Conservation (phyloP, 768 basidiomycete species). For the Hydnomerulius pinastri region DNA sequence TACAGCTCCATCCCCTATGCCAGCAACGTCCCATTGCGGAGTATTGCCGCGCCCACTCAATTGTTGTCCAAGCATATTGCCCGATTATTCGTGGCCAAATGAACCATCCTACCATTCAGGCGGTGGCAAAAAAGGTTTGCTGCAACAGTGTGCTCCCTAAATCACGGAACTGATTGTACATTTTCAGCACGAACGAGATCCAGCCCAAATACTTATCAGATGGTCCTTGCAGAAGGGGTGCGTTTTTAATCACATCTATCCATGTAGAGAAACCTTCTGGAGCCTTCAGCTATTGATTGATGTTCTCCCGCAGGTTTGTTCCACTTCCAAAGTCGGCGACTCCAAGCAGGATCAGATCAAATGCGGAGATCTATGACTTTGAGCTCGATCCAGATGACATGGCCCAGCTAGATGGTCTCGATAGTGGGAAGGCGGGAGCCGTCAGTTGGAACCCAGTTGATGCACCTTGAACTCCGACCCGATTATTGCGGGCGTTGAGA, state of each 20-base stretch:
- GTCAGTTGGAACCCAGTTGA: constrained; percentile 87
- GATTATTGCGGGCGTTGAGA: constrained; percentile 7
- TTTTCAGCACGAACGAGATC: constrained; percentile 55
- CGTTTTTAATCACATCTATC: constrained; percentile 23
- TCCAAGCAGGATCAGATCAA: constrained; percentile 68
- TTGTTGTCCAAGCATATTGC: constrained; percentile 74
- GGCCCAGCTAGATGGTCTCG: constrained; percentile 61
- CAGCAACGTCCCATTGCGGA: constrained; percentile 79
- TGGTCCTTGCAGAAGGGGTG: constrained; percentile 90
- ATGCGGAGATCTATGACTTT: constrained; percentile 77
- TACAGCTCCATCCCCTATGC: constrained; percentile 77
- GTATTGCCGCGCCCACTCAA: constrained; percentile 63
- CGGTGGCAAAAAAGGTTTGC: constrained; percentile 61
- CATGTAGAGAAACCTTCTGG: not conserved
- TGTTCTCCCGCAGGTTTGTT: constrained; percentile 55
- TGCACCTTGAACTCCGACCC: constrained; percentile 27
- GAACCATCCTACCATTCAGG: constrained; percentile 53
- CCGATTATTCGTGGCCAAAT: constrained; percentile 65
- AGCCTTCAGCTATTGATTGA: too few relatives aligned
- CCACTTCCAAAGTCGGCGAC: constrained; percentile 84
- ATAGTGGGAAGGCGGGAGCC: constrained; percentile 71
- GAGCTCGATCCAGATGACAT: constrained; percentile 68
- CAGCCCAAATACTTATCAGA: constrained; percentile 81
- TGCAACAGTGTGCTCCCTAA: not conserved
- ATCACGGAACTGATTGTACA: constrained; percentile 3